A percentile compares a stretch with the other conserved stretches of the same genome.
These are phyloP conservation scores for Hypericum perforatum DNA, from an alignment of 345 rosid species.

Conservation along the genomic window DNA sequence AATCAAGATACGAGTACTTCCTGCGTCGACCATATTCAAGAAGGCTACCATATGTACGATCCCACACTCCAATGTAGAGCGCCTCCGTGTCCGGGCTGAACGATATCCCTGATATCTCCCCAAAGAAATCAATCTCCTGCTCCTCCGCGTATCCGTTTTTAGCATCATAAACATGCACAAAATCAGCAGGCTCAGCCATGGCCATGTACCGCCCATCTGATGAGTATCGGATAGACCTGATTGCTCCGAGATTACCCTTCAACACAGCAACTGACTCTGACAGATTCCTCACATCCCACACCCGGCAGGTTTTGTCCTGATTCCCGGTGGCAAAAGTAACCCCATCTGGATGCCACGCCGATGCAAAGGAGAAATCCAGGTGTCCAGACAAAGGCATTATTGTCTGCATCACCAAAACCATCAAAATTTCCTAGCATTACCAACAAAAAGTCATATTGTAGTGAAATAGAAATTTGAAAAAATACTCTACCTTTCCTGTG, in stretches of 20 bases:
- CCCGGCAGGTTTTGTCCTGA: slow-evolving; percentile 58
- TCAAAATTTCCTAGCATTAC: not conserved
- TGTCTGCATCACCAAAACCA: slow-evolving; percentile 26
- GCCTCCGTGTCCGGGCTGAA: slow-evolving; percentile 55
- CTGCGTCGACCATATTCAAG: slow-evolving; percentile 37
- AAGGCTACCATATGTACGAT: slow-evolving; percentile 51
- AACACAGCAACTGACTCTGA: slow-evolving; percentile 30
- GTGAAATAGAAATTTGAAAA: not conserved
- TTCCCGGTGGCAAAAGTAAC: slow-evolving; percentile 46
- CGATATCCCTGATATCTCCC: slow-evolving; percentile 58
- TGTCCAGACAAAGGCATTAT: slow-evolving; percentile 35
- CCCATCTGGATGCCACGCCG: slow-evolving; percentile 64
- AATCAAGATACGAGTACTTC: slow-evolving; percentile 40
- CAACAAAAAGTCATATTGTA: not conserved
- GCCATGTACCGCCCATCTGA: slow-evolving; percentile 50
- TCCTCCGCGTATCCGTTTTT: slow-evolving; percentile 22
- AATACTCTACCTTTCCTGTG: slow-evolving; percentile 40
- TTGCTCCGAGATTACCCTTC: slow-evolving; percentile 56
- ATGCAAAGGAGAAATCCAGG: slow-evolving; percentile 51
- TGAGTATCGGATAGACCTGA: slow-evolving; percentile 42
- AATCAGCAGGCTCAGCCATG: slow-evolving; percentile 58
- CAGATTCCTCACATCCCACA: slow-evolving; percentile 52
- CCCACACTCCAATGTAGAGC: slow-evolving; percentile 51
- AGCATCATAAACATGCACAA: slow-evolving; percentile 47
- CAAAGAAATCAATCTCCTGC: slow-evolving; percentile 62